phyloP scores from a whole-genome alignment of 1,284 basidiomycete species.

The Psilocybe mexicana region DNA sequence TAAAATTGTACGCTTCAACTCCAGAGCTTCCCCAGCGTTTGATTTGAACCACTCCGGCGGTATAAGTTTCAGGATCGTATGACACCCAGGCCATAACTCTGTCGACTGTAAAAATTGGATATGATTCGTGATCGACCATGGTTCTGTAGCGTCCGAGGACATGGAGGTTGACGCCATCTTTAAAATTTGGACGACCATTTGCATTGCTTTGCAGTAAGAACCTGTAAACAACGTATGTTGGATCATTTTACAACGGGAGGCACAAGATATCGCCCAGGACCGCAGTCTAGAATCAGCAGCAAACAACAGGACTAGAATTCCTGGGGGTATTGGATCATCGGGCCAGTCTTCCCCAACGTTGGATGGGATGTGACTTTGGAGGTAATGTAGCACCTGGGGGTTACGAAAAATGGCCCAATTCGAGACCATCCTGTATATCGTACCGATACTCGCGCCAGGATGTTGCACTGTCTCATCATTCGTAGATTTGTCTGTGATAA shows the following conservation, averaged over 20 bases:
- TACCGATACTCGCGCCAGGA: conserved; percentile 25
- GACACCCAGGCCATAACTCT: conserved; percentile 56
- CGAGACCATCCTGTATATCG: conserved; percentile 65
- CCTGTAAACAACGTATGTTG: conserved; percentile 44
- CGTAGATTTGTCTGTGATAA: conserved; percentile 35
- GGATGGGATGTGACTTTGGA: conserved; percentile 43
- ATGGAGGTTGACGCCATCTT: background rate
- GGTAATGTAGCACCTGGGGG: conserved; percentile 44
- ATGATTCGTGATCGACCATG: background rate
- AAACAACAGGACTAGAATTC: conserved; percentile 60
- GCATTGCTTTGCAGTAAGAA: conserved; percentile 46
- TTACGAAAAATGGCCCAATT: conserved; percentile 64
- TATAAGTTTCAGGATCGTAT: conserved; percentile 49
- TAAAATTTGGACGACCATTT: conserved; percentile 32
- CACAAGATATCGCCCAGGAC: conserved; percentile 57
- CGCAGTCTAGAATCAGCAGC: conserved; percentile 50
- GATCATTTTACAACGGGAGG: conserved; percentile 48
- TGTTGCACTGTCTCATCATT: background rate
- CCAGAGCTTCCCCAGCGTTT: conserved; percentile 35
- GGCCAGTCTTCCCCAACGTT: conserved; percentile 51
- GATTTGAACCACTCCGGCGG: conserved; percentile 47
- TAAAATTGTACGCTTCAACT: conserved; percentile 53
- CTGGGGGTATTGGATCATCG: conserved; percentile 54
- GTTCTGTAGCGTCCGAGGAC: conserved; percentile 2
- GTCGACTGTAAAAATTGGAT: conserved; percentile 11